Percentiles rank a stretch among this genome's conserved stretches.
These are phyloP conservation scores for Podaxis rugospora DNA, from an alignment of 768 basidiomycete genomes.

Conservation along the genomic window DNA sequence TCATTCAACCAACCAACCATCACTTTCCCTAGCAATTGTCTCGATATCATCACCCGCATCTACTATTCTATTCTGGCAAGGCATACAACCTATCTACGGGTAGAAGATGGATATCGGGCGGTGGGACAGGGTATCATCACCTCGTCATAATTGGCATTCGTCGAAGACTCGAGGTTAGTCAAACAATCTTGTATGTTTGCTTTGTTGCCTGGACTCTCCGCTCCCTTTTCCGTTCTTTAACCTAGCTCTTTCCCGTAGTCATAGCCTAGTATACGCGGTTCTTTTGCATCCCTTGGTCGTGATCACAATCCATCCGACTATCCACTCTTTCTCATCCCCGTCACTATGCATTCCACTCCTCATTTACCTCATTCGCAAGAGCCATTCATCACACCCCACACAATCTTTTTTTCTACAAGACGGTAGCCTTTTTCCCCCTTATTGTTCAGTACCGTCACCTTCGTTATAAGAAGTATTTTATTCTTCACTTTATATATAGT, in stretches of 20 bases:
- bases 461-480: constrained; percentile 63
- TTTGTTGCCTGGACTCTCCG: constrained; percentile 10
- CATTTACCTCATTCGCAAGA: constrained; percentile 12
- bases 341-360: constrained; percentile 17
- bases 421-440: constrained; percentile 5
- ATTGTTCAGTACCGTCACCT: constrained; percentile 46
- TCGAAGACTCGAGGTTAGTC: constrained; percentile 19
- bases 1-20: constrained; percentile 65
- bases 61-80: constrained; percentile 43
- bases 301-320: constrained; percentile 8
- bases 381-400: constrained; percentile 16
- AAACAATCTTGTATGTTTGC: constrained; percentile 28
- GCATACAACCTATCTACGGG: constrained; percentile 43
- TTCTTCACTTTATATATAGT: constrained; percentile 76
- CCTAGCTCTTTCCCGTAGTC: constrained; percentile 13
- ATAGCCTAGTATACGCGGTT: constrained; percentile 15
- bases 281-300: constrained; percentile 14
- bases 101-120: constrained; percentile 23
- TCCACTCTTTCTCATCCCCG: constrained; percentile 12
- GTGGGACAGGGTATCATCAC: constrained; percentile 23
- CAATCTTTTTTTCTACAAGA: constrained; percentile 10
- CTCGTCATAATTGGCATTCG: constrained; percentile 19
- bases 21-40: constrained; percentile 65
- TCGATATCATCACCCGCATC: constrained; percentile 37
- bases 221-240: constrained; percentile 12